Evolutionary conservation across 1,284 basidiomycete genomes (phyloP).

Genomic region (Irpex sp.): DNA sequence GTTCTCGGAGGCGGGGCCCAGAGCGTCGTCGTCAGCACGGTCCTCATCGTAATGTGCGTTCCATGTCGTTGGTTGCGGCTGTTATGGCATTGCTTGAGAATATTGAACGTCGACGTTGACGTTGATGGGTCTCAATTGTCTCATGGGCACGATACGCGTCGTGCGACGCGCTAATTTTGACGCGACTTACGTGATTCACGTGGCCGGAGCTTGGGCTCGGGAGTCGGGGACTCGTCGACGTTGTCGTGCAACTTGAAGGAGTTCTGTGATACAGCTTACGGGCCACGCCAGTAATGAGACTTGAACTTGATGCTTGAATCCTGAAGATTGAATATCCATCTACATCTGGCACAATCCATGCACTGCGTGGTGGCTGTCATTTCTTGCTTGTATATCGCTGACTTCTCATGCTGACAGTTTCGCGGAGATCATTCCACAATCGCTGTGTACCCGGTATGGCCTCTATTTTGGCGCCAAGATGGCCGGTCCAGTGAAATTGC

Average conservation of each 20-base stretch:
- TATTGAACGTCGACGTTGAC: too few relatives aligned
- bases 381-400: not conserved
- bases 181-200: not conserved
- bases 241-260: not conserved
- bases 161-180: slow-evolving; percentile 6
- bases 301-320: too few relatives aligned
- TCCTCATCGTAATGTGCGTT: slow-evolving; percentile 82
- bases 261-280: too few relatives aligned
- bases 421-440: slow-evolving; percentile 89
- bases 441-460: slow-evolving; percentile 89
- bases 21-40: slow-evolving; percentile 81
- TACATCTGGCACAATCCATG: not conserved
- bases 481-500: slow-evolving; percentile 69
- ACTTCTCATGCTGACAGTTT: slow-evolving; percentile 45
- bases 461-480: slow-evolving; percentile 90
- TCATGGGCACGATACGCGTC: slow-evolving; percentile 9
- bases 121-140: not conserved
- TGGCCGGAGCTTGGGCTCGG: not conserved
- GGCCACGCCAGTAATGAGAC: too few relatives aligned
- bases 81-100: not conserved
- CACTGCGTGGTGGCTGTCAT: not conserved
- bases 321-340: not conserved
- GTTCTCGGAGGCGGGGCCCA: slow-evolving; percentile 82
- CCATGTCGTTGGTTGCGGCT: not conserved
- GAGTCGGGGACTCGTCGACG: not conserved